These are phyloP conservation scores for Leishmania aethiopica DNA, from an alignment of 208 protist genomes.

Conservation along the genomic window DNA sequence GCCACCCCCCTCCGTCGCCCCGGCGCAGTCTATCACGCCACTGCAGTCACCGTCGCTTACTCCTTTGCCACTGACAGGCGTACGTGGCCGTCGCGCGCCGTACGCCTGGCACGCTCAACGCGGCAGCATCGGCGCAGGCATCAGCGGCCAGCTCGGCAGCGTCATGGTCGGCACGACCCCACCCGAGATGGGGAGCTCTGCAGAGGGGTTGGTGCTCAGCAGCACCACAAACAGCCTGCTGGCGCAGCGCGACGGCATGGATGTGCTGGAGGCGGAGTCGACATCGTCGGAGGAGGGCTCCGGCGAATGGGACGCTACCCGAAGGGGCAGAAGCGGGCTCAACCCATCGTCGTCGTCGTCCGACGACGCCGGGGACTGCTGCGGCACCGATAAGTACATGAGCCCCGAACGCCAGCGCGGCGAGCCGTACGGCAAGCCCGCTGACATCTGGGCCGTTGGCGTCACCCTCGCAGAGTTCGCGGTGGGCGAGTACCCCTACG, in stretches of 20 bases:
- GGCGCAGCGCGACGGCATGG: constrained; percentile 35
- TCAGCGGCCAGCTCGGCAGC: neutral
- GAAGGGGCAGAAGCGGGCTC: neutral
- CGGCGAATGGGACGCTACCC: neutral
- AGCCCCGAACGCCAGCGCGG: constrained; percentile 85
- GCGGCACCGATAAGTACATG: constrained; percentile 92
- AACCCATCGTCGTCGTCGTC: constrained; percentile 20
- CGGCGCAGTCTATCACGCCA: constrained; percentile 39
- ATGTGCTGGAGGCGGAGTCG: constrained; percentile 30
- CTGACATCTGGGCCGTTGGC: constrained; percentile 91
- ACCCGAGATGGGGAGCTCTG: constrained; percentile 13
- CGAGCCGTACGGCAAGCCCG: constrained; percentile 72
- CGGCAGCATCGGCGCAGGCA: neutral
- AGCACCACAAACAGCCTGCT: constrained; percentile 22
- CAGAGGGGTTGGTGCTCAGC: neutral
- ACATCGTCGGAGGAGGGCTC: constrained; percentile 15
- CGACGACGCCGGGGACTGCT: constrained; percentile 41
- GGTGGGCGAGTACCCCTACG: constrained; percentile 82
- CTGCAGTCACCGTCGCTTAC: constrained; percentile 27
- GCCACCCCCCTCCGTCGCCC: constrained; percentile 20
- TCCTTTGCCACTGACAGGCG: constrained; percentile 1
- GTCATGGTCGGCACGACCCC: constrained; percentile 5
- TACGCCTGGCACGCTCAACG: neutral
- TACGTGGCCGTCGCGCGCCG: neutral
- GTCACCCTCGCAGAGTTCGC: constrained; percentile 90